Conservation (phyloP, 1,139 yeast species). For the Taiozyma sp. region DNA sequence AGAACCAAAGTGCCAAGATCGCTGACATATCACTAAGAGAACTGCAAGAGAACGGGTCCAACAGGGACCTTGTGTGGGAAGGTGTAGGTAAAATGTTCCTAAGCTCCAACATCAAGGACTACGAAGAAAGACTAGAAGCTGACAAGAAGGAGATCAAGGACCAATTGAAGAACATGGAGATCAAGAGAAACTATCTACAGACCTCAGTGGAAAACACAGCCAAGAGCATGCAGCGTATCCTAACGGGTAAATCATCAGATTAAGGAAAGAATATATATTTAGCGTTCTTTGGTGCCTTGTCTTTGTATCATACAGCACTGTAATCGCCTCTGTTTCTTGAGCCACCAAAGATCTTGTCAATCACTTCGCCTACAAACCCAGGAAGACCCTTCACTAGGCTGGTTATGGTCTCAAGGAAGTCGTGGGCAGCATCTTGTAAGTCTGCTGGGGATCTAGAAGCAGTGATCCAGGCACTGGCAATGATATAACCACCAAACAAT, state of each 20-base stretch:
- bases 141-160: constrained; percentile 57
- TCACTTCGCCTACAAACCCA: constrained; percentile 63
- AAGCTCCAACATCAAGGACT: constrained; percentile 29
- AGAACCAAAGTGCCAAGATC: constrained; percentile 43
- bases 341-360: constrained; percentile 66
- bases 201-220: constrained; percentile 76
- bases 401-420: constrained; percentile 65
- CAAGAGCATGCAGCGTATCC: constrained; percentile 53
- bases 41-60: constrained; percentile 26
- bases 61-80: constrained; percentile 61
- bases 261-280: neutral
- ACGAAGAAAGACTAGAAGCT: constrained; percentile 41
- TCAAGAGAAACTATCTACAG: constrained; percentile 68
- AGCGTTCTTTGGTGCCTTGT: too few species aligned
- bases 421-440: constrained; percentile 54
- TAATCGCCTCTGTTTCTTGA: constrained; percentile 71
- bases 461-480: constrained; percentile 79
- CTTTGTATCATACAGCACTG: constrained; percentile 63
- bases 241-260: constrained; percentile 25
- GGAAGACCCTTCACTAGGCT: constrained; percentile 65
- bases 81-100: constrained; percentile 80
- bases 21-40: constrained; percentile 7
- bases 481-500: constrained; percentile 64
- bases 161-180: constrained; percentile 53
- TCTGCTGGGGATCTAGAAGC: constrained; percentile 35